Base-by-base conservation (phyloP, 192 early-diverging fungal species). In the Umbelopsis sp. region DNA sequence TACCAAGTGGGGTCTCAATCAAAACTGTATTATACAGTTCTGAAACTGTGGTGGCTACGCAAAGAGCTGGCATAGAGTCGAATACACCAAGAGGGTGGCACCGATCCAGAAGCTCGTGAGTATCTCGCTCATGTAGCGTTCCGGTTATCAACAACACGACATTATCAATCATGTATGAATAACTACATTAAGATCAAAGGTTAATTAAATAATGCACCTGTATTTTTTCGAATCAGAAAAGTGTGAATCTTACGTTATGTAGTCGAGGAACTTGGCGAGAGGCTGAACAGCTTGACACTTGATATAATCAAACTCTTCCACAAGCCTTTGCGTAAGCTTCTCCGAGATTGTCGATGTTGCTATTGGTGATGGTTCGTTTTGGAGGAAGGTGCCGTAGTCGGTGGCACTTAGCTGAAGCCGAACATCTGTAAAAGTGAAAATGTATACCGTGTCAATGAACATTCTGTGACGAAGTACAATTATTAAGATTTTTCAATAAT, bases 91-190 rank as follows among this genome's bases (percentile, higher is more conserved):
- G 84, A 23, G 98, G 98, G 79, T 99, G 98, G 78, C 98, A 99
- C 68, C 94, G 89, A 51, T 98, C 96, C 64, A 99, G 77, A 50
- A 99, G 80, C 76, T 99, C 97, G 78, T 95, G 93, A 41, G 97
- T 97, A 83, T 99, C 97, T 67, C 97, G 90, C 78, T 98, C 94
- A 74, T 99, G 97, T 12, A 99, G 85, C 15, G 98, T 99, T 13
- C 98, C 98, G 2, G 96, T 98, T 70, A 99, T 97, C 46, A 99
- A 81, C 67, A 99, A 83, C 69, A 99, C 96, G 58, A 97, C 93
- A 83, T 99, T 99, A 81, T 99, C 98, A 74, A 99, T 99, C 98
- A 99, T 99, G 78, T 98, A 99, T 20, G 91, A 90, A 79, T 95
- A 95, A 22, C 93, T 95, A 10, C 37, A 6, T 80, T 49, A 13